These are phyloP conservation scores for Neospora caninum DNA, from an alignment of 169 alveolate genomes.

Conservation along the genomic window DNA sequence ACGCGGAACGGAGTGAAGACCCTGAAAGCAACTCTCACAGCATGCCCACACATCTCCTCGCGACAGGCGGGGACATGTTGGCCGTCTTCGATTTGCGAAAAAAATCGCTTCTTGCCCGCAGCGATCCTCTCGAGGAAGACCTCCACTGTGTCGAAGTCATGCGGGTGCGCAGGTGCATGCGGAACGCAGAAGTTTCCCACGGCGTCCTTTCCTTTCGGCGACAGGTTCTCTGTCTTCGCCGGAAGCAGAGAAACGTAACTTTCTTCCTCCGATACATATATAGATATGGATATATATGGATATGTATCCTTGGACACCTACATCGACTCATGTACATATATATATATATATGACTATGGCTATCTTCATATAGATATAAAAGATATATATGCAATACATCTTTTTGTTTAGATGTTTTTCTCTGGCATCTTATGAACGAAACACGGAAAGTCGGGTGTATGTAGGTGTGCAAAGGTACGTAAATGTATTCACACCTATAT, in stretches of 20 bases:
- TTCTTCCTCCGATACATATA: neutral
- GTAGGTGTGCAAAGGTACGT: too few relatives aligned
- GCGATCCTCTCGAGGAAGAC: conserved; percentile 54
- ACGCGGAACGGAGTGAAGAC: neutral
- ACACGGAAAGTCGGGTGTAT: too few relatives aligned
- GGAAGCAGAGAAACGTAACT: neutral
- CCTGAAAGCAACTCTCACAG: neutral
- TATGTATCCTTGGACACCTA: too few relatives aligned
- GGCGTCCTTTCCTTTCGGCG: too few relatives aligned
- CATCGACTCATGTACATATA: too few relatives aligned
- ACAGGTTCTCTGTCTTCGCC: too few relatives aligned
- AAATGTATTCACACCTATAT: too few relatives aligned
- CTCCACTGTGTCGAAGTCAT: conserved; percentile 15
- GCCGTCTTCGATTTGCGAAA: conserved; percentile 41
- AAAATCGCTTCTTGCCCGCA: conserved; percentile 4
- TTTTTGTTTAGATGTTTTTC: too few relatives aligned
- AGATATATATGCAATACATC: neutral
- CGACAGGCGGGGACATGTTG: conserved; percentile 47
- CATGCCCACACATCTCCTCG: conserved; percentile 17
- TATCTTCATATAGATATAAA: neutral
- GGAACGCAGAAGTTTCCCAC: neutral
- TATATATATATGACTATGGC: neutral
- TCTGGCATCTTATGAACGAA: too few relatives aligned
- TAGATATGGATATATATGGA: neutral
- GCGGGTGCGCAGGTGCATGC: neutral